A percentile compares a stretch with the other conserved stretches of the same genome.
Conservation (phyloP, 768 basidiomycete species). For the Cubamyces sp. region DNA sequence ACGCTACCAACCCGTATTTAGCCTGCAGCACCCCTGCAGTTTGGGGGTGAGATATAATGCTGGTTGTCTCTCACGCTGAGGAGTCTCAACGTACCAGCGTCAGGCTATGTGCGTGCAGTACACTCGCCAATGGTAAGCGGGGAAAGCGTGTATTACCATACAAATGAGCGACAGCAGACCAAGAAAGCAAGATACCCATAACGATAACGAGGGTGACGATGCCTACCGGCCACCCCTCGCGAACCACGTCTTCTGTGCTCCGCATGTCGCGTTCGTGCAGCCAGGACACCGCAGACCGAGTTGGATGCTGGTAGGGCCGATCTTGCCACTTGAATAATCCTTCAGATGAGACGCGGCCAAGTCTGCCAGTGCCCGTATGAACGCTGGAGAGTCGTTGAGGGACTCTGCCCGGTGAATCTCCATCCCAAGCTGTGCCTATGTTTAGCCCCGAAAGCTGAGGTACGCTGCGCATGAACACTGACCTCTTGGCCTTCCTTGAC, state of each 20-base stretch:
- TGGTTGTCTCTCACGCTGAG: no score
- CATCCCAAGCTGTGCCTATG: constrained; percentile 73
- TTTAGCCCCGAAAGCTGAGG: neutral
- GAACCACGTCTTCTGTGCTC: constrained; percentile 89
- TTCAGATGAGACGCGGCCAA: constrained; percentile 81
- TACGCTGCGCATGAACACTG: constrained; percentile 29
- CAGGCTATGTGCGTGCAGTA: no score
- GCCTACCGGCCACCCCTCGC: constrained; percentile 62
- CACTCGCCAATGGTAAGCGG: neutral
- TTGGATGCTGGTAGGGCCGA: constrained; percentile 74
- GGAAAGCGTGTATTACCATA: constrained; percentile 1
- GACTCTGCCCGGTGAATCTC: constrained; percentile 89
- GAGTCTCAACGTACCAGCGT: no score
- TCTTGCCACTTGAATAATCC: constrained; percentile 56
- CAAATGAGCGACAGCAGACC: constrained; percentile 2
- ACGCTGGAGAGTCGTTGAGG: constrained; percentile 94
- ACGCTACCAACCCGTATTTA: no score
- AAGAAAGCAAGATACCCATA: constrained; percentile 5
- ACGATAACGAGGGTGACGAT: neutral
- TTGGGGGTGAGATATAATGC: no score
- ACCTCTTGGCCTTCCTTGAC: constrained; percentile 90
- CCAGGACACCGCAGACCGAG: constrained; percentile 90
- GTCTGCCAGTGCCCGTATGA: constrained; percentile 93
- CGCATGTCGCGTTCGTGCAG: constrained; percentile 89
- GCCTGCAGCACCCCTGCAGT: neutral